Percentiles rank a stretch among this genome's conserved stretches.
Conservation (phyloP, 1,139 yeast species). For the Pneumocystis jirovecii region DNA sequence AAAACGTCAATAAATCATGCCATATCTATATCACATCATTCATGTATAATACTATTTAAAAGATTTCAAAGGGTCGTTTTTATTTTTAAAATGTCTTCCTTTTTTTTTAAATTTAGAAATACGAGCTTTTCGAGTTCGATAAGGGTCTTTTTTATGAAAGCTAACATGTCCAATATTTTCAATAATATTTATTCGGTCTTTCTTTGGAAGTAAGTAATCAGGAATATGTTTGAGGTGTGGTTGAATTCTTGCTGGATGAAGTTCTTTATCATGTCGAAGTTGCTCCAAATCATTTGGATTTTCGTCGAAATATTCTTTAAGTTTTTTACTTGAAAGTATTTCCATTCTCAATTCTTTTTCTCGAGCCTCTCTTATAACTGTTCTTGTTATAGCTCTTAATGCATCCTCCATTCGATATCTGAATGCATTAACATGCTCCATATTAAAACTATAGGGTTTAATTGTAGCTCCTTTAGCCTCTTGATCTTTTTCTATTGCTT, state of each 20-base stretch:
- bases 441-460: slow-evolving; percentile 76
- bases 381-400: slow-evolving; percentile 81
- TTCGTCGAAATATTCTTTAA: slow-evolving; percentile 90
- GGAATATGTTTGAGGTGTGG: slow-evolving; percentile 84
- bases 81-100: slow-evolving; percentile 23
- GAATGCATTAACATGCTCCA: slow-evolving; percentile 87
- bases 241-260: slow-evolving; percentile 67
- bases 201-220: slow-evolving; percentile 72
- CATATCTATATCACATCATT: not conserved
- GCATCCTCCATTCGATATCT: slow-evolving; percentile 96
- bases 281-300: slow-evolving; percentile 89
- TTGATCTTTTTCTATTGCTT: slow-evolving; percentile 65
- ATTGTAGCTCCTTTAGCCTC: slow-evolving; percentile 31
- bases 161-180: slow-evolving; percentile 64
- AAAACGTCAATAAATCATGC: not conserved
- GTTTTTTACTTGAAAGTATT: slow-evolving; percentile 70
- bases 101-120: slow-evolving; percentile 26
- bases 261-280: slow-evolving; percentile 57
- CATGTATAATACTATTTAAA: slow-evolving; percentile 25
- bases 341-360: slow-evolving; percentile 80
- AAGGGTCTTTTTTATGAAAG: slow-evolving; percentile 43
- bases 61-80: slow-evolving; percentile 60
- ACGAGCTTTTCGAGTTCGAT: slow-evolving; percentile 30
- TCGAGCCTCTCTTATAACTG: slow-evolving; percentile 86
- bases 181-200: slow-evolving; percentile 34